A percentile compares a stretch with the other conserved stretches of the same genome.
These are phyloP conservation scores for Guadua angustifolia DNA, from an alignment of 176 grass and related monocot species.

Conservation along the genomic window DNA sequence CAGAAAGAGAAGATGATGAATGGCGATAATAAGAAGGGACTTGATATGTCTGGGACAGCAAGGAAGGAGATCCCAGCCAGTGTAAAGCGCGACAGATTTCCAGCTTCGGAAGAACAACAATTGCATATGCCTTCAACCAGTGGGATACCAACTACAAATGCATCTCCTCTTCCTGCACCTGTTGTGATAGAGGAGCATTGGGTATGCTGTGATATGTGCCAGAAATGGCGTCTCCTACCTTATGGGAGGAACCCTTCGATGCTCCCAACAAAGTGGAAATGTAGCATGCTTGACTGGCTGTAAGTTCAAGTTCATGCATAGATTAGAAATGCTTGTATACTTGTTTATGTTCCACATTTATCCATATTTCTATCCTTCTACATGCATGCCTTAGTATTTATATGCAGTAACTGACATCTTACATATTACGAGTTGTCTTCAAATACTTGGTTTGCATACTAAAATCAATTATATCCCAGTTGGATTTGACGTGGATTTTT, in stretches of 20 bases:
- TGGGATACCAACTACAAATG: constrained; percentile 32
- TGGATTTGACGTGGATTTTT: constrained; percentile 29
- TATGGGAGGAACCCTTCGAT: constrained; percentile 63
- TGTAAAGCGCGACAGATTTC: constrained; percentile 46
- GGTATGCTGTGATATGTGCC: constrained; percentile 76
- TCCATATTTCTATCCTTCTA: constrained; percentile 3
- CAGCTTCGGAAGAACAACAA: constrained; percentile 31
- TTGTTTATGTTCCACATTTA: constrained; percentile 26
- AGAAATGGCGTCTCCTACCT: constrained; percentile 82
- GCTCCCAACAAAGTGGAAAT: constrained; percentile 78
- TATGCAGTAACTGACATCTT: background rate
- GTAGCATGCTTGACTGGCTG: constrained; percentile 86
- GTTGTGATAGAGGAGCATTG: constrained; percentile 68
- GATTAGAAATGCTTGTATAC: constrained; percentile 21
- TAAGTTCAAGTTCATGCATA: constrained; percentile 56
- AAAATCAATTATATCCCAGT: constrained; percentile 13
- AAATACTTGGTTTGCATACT: constrained; percentile 27
- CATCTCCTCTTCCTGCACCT: constrained; percentile 40
- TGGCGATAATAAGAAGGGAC: constrained; percentile 45
- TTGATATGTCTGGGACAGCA: constrained; percentile 33
- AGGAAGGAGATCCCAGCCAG: constrained; percentile 50
- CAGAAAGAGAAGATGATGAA: constrained; percentile 45
- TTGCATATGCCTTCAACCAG: constrained; percentile 40
- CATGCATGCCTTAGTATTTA: constrained; percentile 27
- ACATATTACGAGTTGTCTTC: background rate